Conservation (phyloP, 495 filamentous ascomycete genomes). For the Neurospora discreta region DNA sequence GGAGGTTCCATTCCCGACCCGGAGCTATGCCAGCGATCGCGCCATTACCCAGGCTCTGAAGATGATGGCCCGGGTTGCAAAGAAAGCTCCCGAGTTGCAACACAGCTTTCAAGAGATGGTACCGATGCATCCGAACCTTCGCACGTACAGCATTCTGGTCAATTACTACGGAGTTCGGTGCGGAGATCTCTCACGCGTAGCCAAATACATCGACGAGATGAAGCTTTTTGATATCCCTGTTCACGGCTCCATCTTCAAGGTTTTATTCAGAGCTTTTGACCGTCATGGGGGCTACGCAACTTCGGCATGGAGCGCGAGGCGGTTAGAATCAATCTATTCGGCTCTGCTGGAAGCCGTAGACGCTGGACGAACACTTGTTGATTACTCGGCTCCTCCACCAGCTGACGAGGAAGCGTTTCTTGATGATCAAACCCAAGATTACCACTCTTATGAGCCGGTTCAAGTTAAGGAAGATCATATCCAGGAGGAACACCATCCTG, state of each 20-base stretch:
- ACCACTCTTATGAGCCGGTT: neutral
- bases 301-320: conserved; percentile 52
- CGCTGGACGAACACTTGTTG: neutral
- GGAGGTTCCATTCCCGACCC: conserved; percentile 18
- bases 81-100: conserved; percentile 28
- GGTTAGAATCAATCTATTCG: conserved; percentile 40
- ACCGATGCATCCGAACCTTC: conserved; percentile 49
- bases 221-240: conserved; percentile 40
- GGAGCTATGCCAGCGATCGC: conserved; percentile 35
- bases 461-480: neutral
- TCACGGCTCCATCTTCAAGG: conserved; percentile 51
- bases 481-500: neutral
- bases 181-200: conserved; percentile 47
- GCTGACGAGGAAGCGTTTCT: neutral
- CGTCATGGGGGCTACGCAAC: conserved; percentile 51
- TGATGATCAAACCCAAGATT: neutral
- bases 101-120: conserved; percentile 37
- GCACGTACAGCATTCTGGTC: conserved; percentile 56
- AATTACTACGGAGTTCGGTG: conserved; percentile 39
- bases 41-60: conserved; percentile 44
- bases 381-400: neutral
- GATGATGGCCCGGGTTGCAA: conserved; percentile 36
- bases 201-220: conserved; percentile 56
- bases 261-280: conserved; percentile 65
- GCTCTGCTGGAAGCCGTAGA: conserved; percentile 35